A percentile compares a stretch with the other conserved stretches of the same genome.
phyloP scores from a whole-genome alignment of 768 basidiomycete genomes.

The Austroboletus eburneus region DNA sequence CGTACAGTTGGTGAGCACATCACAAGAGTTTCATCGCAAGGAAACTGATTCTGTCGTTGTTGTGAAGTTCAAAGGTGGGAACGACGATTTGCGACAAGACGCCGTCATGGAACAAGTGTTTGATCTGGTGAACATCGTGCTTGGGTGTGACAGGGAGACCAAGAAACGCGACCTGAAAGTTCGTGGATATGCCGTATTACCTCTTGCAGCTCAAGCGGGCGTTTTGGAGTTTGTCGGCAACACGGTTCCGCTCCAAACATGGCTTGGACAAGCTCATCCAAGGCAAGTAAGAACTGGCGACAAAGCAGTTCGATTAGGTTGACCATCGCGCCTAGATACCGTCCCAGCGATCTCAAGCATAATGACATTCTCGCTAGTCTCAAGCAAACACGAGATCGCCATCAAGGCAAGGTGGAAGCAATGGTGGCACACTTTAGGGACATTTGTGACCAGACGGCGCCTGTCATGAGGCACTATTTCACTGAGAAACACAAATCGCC shows the following conservation, averaged over 20 bases:
- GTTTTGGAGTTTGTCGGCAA: constrained; percentile 88
- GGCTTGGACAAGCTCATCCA: constrained; percentile 61
- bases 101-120: constrained; percentile 99
- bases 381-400: constrained; percentile 29
- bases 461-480: constrained; percentile 94
- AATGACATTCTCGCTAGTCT: constrained; percentile 31
- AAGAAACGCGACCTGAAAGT: constrained; percentile 66
- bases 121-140: constrained; percentile 76
- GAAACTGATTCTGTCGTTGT: constrained; percentile 6
- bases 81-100: constrained; percentile 93
- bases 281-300: constrained; percentile 50
- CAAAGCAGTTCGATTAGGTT: no score
- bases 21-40: not conserved
- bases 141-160: constrained; percentile 72
- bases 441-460: constrained; percentile 51
- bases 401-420: constrained; percentile 26
- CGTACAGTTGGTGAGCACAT: constrained; percentile 69
- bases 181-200: constrained; percentile 86
- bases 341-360: constrained; percentile 48
- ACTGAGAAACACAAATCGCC: constrained; percentile 86
- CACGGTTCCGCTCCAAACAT: constrained; percentile 58
- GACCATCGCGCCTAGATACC: constrained; percentile 65
- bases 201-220: constrained; percentile 75
- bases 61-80: constrained; percentile 82
- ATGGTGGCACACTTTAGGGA: constrained; percentile 34